phyloP scores from a whole-genome alignment of 179 eudicot species.

The Nepenthes alata region DNA sequence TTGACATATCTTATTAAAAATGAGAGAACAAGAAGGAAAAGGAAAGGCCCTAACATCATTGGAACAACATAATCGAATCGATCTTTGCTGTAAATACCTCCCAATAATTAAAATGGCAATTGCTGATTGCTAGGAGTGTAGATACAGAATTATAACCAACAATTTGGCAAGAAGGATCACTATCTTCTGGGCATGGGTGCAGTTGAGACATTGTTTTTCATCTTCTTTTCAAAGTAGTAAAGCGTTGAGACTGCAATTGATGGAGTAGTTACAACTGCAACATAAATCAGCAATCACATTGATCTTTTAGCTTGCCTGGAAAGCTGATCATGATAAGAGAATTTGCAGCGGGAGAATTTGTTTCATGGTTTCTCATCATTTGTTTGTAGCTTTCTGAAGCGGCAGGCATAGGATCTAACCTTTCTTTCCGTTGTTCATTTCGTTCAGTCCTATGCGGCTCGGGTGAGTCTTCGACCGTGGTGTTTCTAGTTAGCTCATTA shows the following conservation, averaged over 20 bases:
- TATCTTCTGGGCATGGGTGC: constrained; percentile 19
- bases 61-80: no score
- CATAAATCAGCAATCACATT: constrained; percentile 65
- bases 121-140: no score
- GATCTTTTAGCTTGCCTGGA: constrained; percentile 50
- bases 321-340: constrained; percentile 43
- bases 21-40: no score
- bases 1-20: no score
- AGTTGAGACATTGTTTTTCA: constrained; percentile 13
- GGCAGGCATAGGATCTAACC: constrained; percentile 1
- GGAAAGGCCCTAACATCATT: no score
- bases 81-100: no score
- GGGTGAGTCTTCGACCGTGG: constrained; percentile 14
- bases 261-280: constrained; percentile 58
- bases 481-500: constrained; percentile 23
- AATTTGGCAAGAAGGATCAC: constrained; percentile 14
- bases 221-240: constrained; percentile 35
- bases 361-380: constrained; percentile 10
- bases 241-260: constrained; percentile 64
- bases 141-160: neutral
- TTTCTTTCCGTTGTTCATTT: constrained; percentile 16
- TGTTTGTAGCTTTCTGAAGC: constrained; percentile 14
- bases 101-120: no score
- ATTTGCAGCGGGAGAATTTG: constrained; percentile 9
- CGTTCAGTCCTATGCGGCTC: constrained; percentile 9